These are phyloP conservation scores for Nannochloropsis salina DNA, from an alignment of 108 stramenopile species.

Conservation along the genomic window DNA sequence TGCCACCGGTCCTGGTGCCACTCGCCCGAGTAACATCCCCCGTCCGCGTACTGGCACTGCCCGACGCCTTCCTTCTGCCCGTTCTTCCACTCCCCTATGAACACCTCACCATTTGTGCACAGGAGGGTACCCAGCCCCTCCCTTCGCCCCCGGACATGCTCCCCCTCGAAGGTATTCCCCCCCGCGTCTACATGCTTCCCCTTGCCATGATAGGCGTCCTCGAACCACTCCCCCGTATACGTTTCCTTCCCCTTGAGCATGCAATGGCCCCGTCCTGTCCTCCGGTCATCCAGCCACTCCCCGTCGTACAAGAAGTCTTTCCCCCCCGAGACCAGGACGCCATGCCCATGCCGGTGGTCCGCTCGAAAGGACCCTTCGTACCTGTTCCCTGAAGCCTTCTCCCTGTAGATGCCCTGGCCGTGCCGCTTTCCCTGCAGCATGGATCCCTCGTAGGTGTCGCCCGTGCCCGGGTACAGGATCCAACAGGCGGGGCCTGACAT, in stretches of 20 bases:
- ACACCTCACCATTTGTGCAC: slow-evolving; percentile 30
- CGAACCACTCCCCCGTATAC: slow-evolving; percentile 46
- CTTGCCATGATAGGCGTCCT: slow-evolving; percentile 44
- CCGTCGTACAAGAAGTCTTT: slow-evolving; percentile 47
- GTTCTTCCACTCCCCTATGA: slow-evolving; percentile 47
- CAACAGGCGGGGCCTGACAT: slow-evolving; percentile 23
- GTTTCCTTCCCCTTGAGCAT: slow-evolving; percentile 44
- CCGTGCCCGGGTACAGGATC: slow-evolving; percentile 7
- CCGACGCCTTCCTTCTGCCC: slow-evolving; percentile 44
- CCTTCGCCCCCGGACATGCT: slow-evolving; percentile 37
- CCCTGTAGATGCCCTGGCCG: slow-evolving; percentile 34
- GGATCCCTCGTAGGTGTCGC: slow-evolving; percentile 34
- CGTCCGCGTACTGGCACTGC: slow-evolving; percentile 40
- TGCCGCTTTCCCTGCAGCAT: slow-evolving; percentile 32
- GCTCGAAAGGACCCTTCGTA: slow-evolving; percentile 23
- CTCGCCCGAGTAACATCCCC: background rate
- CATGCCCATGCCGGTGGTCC: slow-evolving; percentile 34
- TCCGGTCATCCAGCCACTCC: slow-evolving; percentile 31
- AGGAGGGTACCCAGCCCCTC: slow-evolving; percentile 38
- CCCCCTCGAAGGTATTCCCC: slow-evolving; percentile 48
- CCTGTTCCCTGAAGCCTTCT: slow-evolving; percentile 30
- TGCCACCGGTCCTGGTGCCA: background rate
- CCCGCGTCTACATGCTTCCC: slow-evolving; percentile 40
- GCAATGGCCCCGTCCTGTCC: slow-evolving; percentile 41
- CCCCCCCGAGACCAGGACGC: slow-evolving; percentile 40